Evolutionary conservation across 2,329 filamentous ascomycete genomes (phyloP), one percentile per base, ranked within the genome.

Genomic region (Teratosphaeriaceae sp.): DNA sequence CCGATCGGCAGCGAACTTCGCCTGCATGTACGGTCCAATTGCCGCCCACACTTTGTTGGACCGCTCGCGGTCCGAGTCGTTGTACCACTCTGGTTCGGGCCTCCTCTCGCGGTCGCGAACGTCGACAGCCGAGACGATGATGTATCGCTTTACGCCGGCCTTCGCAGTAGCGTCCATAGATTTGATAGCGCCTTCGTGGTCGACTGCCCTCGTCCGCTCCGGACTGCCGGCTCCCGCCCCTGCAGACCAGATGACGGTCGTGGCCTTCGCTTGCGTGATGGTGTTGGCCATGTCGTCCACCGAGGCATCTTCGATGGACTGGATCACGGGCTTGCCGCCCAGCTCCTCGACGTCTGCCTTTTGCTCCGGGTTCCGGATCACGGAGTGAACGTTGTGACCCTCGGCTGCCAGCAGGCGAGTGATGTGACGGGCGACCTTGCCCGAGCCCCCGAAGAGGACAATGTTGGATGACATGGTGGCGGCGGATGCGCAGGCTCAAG

Each of bases 111-210:
- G 58, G 54, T 70, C 69, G 19, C 82, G 73, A 15, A 76, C 75
- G 45, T 70, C 70, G 9, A 77, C 60, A 50, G 82, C 81, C 0
- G 79, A 83, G 40, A 85, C 68, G 52, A 84, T 72, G 38, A 85
- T 69, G 64, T 84, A 84, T 46, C 78, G 75, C 20, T 55, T 76
- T 47, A 84, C 67, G 0, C 77, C 72, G 0, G 72, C 70, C 6
- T 71, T 61, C 16, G 75, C 72, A 1, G 79, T 72, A 4, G 80
- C 79, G 38, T 73, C 71, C 64, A 83, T 75, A 58, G 80, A 79
- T 58, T 78, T 69, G 33, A 74, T 73, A 8, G 79, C 80, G 2
- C 80, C 81, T 54, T 84, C 79, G 30, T 75, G 70, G 60, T 84
- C 80, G 41, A 84, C 71, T 37, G 71, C 70, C 53, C 71, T 71